Evolutionary conservation across 2,329 filamentous ascomycete species (phyloP), one percentile per base, ranked within the genome.

Genomic region (Fusarium sp.): DNA sequence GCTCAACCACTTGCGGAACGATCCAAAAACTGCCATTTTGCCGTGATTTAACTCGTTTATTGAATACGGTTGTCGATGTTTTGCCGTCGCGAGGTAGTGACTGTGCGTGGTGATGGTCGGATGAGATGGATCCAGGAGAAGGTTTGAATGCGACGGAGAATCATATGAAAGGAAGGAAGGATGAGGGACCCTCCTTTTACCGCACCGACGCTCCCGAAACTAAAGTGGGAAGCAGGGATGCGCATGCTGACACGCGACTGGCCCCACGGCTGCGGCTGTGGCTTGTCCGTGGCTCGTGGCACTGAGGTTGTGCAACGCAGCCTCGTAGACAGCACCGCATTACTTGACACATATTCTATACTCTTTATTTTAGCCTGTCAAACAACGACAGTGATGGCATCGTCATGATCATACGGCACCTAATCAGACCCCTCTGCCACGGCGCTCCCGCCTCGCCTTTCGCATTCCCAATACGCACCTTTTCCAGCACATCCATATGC

Each of bases 1-100:
- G 78, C 93, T 89, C 68, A 98, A 84, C 92, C 93, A 97, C 77
- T 89, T 88, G 66, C 91, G 85, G 71, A 96, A 83, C 41, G 79
- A 76, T 65, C 82, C 79, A 69, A 83, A 70, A 43, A 69, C 66
- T 42, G 77, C 79, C 74, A 78, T 60, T 53, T 22, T 45, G 28
- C 50, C 22, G 48, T 34, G 31, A 13, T 3, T 13, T 34, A 13
- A 45, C 31, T 48, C 5, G 24, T 26, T 28, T 28, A 19, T 26
- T 25, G 25, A 8, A 28, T 29, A 24, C n/a, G 11, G 19, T 19
- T 43, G 26, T 55, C 15, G 26, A 9, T 13, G 13, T 35, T 44
- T 65, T 46, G 51, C 44, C 39, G 41, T 12, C 22, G 10, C 2
- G n/a, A 41, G 26, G 11, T 32, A 41, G 13, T 25, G 22, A 25